These are phyloP conservation scores for Leccinum subtestaceum DNA, from an alignment of 768 basidiomycete genomes.

Conservation along the genomic window DNA sequence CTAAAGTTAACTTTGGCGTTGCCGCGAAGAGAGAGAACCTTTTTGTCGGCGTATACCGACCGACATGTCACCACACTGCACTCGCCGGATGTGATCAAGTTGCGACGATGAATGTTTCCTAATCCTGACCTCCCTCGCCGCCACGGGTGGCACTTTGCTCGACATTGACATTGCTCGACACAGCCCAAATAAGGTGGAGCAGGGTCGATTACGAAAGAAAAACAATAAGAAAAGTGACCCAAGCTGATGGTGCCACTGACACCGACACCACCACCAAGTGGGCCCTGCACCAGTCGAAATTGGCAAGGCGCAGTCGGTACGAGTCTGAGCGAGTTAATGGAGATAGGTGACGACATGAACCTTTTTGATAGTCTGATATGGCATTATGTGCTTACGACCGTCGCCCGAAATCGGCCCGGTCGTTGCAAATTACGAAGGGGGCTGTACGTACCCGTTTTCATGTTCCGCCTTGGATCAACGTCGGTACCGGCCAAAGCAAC, in stretches of 20 bases:
- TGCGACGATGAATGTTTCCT: neutral
- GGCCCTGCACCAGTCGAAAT: neutral
- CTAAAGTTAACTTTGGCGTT: neutral
- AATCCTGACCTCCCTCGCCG: neutral
- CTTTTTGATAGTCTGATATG: neutral
- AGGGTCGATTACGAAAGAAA: neutral
- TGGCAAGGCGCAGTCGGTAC: neutral
- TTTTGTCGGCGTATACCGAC: neutral
- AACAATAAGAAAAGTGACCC: neutral
- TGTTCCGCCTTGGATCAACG: neutral
- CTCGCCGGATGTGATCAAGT: neutral
- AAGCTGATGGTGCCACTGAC: neutral
- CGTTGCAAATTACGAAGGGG: neutral
- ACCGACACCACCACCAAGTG: neutral
- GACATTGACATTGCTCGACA: neutral
- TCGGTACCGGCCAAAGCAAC: neutral
- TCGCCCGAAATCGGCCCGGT: neutral
- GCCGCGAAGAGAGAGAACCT: constrained; percentile 5
- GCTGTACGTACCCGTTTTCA: neutral
- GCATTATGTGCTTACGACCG: neutral
- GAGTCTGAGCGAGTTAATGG: neutral
- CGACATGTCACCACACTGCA: neutral
- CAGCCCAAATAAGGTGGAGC: neutral
- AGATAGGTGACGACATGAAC: neutral
- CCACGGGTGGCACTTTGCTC: neutral